Percentiles rank a stretch among this genome's conserved stretches.
These are phyloP conservation scores for Durio zibethinus DNA, from an alignment of 345 rosid species.

Conservation along the genomic window DNA sequence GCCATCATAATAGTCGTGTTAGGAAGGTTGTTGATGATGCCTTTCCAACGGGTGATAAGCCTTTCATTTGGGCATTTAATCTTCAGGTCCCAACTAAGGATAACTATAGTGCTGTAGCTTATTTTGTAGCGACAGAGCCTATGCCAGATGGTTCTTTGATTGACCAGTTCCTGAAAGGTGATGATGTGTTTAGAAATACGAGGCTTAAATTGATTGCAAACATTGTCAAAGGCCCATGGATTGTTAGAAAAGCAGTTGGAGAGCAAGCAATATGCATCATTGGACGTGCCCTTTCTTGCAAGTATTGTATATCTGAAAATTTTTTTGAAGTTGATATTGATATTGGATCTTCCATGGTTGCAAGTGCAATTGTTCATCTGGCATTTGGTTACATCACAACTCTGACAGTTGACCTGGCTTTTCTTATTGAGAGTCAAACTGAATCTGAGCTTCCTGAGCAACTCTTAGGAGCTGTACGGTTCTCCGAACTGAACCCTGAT, in stretches of 20 bases:
- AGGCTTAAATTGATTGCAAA: slow-evolving; percentile 92
- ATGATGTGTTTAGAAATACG: slow-evolving; percentile 65
- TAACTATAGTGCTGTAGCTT: slow-evolving; percentile 81
- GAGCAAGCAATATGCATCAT: slow-evolving; percentile 94
- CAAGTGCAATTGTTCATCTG: slow-evolving; percentile 87
- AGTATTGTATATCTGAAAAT: slow-evolving; percentile 43
- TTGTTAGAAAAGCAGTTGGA: slow-evolving; percentile 92
- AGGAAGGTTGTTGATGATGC: slow-evolving; percentile 55
- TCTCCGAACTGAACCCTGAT: slow-evolving; percentile 67
- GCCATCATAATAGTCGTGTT: slow-evolving; percentile 51
- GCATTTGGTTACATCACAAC: slow-evolving; percentile 83
- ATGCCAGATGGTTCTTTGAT: slow-evolving; percentile 66
- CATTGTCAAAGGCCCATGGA: slow-evolving; percentile 97
- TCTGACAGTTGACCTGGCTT: slow-evolving; percentile 92
- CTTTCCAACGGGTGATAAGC: slow-evolving; percentile 56
- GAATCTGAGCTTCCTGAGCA: slow-evolving; percentile 86
- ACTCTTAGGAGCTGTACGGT: slow-evolving; percentile 75
- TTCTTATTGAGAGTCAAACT: slow-evolving; percentile 75
- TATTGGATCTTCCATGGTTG: slow-evolving; percentile 95
- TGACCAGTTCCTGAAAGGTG: slow-evolving; percentile 73
- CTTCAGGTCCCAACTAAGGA: slow-evolving; percentile 91
- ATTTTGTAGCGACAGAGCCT: slow-evolving; percentile 61
- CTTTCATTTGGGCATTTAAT: slow-evolving; percentile 95
- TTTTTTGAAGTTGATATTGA: slow-evolving; percentile 84
- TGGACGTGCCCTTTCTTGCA: slow-evolving; percentile 81